Evolutionary conservation across 352 stramenopile species (phyloP), one percentile per base, ranked within the genome.

Genomic region (Pythium phragmiticola): DNA sequence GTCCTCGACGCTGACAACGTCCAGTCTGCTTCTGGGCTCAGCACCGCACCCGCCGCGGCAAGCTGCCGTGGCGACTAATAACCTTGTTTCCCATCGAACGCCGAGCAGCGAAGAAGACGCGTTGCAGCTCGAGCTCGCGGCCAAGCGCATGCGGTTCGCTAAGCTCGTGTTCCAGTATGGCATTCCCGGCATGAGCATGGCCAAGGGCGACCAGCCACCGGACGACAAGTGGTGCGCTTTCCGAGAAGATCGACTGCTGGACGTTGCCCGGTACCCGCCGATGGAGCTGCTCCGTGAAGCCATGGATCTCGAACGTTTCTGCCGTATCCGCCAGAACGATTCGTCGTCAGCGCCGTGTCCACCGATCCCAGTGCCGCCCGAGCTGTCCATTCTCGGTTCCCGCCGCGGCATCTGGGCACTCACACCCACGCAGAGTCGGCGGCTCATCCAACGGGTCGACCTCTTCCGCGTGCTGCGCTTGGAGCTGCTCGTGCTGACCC

Each of bases 151-250:
- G 41, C 79, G 84, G 17, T 95, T 95, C 58, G 84, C 86, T 2
- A 90, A 89, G 55, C 74, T 93, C 36, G 60, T 93, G 41, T 90
- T 90, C 57, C 78, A 78, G 19, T 87, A 81, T 28, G 87, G 87
- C 7, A 88, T 96, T 33, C 87, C 87, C 0, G 83, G 95, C 55
- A 73, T 80, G 4, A 74, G 78, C 13, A 73, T 67, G n/a, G 93
- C 83, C 73, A 74, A 51, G 69, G 80, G 42, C 46, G 78, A 28
- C 61, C 65, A 17, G 2, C 78, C 89, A 19, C 67, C 71, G 33
- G 59, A 69, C 11, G 80, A 95, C 33, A 94, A 94, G 63, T 96
- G 87, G 87, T 76, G 84, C 4, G 89, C 90, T 48, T 94, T 95
- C 49, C 34, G 88, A 23, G 56, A 84, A 12, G 86, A 96, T 49